Evolutionary conservation across 495 filamentous ascomycete species (phyloP).

Genomic region (Tuber microsphaerosporum): DNA sequence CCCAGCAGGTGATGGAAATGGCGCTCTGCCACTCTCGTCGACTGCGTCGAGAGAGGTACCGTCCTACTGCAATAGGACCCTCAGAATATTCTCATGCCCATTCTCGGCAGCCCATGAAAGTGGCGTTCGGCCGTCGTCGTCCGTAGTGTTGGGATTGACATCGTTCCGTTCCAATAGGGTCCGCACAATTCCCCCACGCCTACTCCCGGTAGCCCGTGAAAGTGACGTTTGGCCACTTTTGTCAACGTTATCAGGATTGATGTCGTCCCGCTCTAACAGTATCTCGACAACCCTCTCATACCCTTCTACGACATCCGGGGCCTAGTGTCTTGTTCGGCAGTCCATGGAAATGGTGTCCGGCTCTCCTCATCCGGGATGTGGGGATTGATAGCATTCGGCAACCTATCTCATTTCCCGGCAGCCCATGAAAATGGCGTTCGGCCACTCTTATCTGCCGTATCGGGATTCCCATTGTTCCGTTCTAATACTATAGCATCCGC

Average conservation of each 20-base stretch:
- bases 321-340: no score
- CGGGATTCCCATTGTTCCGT: constrained; percentile 7
- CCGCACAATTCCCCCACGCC: background rate
- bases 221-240: no score
- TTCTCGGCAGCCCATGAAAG: constrained; percentile 41
- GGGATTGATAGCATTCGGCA: no score
- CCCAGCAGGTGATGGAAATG: no score
- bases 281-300: no score
- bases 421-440: constrained; percentile 31
- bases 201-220: no score
- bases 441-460: constrained; percentile 14
- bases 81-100: constrained; percentile 31
- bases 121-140: constrained; percentile 27
- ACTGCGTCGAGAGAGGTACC: constrained; percentile 15
- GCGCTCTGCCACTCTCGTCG: constrained; percentile 37
- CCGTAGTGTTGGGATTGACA: constrained; percentile 31
- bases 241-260: no score
- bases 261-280: no score
- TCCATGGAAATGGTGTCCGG: no score
- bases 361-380: no score
- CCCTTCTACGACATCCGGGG: no score
- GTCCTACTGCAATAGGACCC: constrained; percentile 27
- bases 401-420: no score
- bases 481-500: constrained; percentile 4
- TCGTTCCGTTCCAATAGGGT: constrained; percentile 3